Base-by-base conservation (phyloP, 108 stramenopile species). In the Skeletonema menzelii region DNA sequence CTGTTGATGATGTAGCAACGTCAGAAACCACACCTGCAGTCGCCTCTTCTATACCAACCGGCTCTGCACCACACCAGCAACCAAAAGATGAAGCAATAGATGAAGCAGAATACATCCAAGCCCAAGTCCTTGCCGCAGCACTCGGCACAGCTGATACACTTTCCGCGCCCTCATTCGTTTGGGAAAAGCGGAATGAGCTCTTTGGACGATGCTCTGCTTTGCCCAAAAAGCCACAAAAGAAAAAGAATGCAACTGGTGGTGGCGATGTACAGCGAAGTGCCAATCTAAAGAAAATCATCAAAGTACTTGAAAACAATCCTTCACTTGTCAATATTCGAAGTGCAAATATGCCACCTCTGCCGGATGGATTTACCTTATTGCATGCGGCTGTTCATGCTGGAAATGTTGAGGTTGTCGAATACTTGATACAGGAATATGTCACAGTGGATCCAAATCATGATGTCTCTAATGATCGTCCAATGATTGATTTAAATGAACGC, bases 291-390 rank as follows among this genome's bases (percentile, higher is more conserved):
- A 72, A 67, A 20, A 24, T 89, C 2, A 27, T 46, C n/a, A 83
- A 68, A 26, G 27, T 78, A 27, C 61, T 93, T 0, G 26, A 44
- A 20, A 70, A 77, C 22, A 53, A 88, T 60, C 69, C 73, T 1
- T 5, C 14, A 11, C 73, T 92, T 32, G 30, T 76, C 15, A 24
- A 53, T 8, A 63, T 71, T 10, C 76, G 92, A 15, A 77, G 86
- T 26, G 73, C 66, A 3, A 56, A 70, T 42, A 67, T 93, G 77
- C 80, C 79, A 34, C 53, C 56, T 0, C 26, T 80, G 30, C 90
- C 90, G 6, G 94, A 95, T 80, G 94, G 94, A 35, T 87, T 63
- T 63, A 95, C 90, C n/a, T 74, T 86, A 11, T 60, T 95, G 14
- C 86, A 88, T 82, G 87, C 87, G 5, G 77, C 88, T 24, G 87